A percentile compares a stretch with the other conserved stretches of the same genome.
These are phyloP conservation scores for Beauveria sp. DNA, from an alignment of 2,329 filamentous ascomycete genomes.

Conservation along the genomic window DNA sequence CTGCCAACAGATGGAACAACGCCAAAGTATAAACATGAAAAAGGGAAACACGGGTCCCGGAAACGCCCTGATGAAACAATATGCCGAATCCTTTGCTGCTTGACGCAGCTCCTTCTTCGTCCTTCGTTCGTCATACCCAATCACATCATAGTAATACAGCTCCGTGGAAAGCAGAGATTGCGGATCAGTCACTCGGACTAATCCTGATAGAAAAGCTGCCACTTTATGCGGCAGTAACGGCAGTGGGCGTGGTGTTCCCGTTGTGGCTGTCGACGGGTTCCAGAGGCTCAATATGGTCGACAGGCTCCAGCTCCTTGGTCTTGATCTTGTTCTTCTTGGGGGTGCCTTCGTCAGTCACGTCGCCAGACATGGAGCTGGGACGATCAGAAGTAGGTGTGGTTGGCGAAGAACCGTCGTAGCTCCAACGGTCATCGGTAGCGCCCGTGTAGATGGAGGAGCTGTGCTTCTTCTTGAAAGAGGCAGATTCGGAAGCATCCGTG, in stretches of 20 bases:
- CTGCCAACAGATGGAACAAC: neutral
- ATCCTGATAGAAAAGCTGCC: neutral
- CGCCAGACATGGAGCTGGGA: slow-evolving; percentile 25
- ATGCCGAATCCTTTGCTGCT: slow-evolving; percentile 2
- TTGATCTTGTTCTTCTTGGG: slow-evolving; percentile 24
- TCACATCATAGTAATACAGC: slow-evolving; percentile 7
- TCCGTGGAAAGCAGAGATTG: neutral
- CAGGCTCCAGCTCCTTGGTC: slow-evolving; percentile 5
- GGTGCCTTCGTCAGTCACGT: slow-evolving; percentile 25
- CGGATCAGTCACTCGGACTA: neutral
- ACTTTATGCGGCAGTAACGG: slow-evolving; percentile 6
- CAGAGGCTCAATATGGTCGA: neutral
- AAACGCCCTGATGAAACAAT: slow-evolving; percentile 18
- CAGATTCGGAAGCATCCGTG: slow-evolving; percentile 22
- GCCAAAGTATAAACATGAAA: slow-evolving; percentile 5
- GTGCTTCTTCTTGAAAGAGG: slow-evolving; percentile 24
- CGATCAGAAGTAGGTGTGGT: slow-evolving; percentile 33
- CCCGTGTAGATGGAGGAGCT: slow-evolving; percentile 32
- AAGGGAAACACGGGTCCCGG: neutral
- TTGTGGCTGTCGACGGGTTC: neutral
- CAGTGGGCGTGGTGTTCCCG: slow-evolving; percentile 7
- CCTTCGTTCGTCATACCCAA: slow-evolving; percentile 4
- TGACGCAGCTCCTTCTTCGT: neutral
- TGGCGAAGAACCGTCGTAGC: slow-evolving; percentile 28
- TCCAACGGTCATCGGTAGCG: slow-evolving; percentile 30